Percentiles rank a stretch among this genome's conserved stretches.
These are phyloP conservation scores for Exophiala aquamarina DNA, from an alignment of 2,329 filamentous ascomycete genomes.

Conservation along the genomic window DNA sequence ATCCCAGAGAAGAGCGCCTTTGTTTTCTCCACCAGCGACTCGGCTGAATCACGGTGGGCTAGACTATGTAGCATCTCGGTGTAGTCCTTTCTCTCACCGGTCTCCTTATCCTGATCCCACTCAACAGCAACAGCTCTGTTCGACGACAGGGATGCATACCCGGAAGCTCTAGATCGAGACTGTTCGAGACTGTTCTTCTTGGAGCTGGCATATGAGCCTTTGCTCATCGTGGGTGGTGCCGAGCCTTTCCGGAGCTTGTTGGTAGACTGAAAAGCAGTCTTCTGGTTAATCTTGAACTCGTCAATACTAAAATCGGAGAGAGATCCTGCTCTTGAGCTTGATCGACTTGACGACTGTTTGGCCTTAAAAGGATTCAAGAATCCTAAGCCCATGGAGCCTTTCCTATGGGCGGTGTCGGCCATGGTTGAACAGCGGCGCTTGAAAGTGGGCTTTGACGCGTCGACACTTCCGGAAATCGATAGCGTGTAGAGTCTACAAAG, in stretches of 20 bases:
- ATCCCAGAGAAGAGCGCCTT: slow-evolving; percentile 13
- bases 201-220: slow-evolving; percentile 4
- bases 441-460: too few relatives aligned
- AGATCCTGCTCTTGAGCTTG: slow-evolving; percentile 15
- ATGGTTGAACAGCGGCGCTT: too few relatives aligned
- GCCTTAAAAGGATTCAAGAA: slow-evolving; percentile 22
- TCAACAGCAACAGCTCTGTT: slow-evolving; percentile 11
- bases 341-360: slow-evolving; percentile 8
- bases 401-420: slow-evolving; percentile 13
- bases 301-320: slow-evolving; percentile 13
- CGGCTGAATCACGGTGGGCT: slow-evolving; percentile 19
- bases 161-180: slow-evolving; percentile 7
- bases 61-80: slow-evolving; percentile 30
- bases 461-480: too few relatives aligned
- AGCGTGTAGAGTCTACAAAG: too few relatives aligned
- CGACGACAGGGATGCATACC: slow-evolving; percentile 13
- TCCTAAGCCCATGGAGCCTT: slow-evolving; percentile 15
- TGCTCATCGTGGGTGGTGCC: slow-evolving; percentile 1
- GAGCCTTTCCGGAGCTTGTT: slow-evolving; percentile 16
- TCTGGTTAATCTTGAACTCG: slow-evolving; percentile 5
- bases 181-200: slow-evolving; percentile 10
- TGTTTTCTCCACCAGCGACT: slow-evolving; percentile 15
- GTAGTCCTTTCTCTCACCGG: slow-evolving; percentile 28
- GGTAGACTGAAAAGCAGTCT: background rate
- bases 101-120: slow-evolving; percentile 26